Evolutionary conservation across 2,329 filamentous ascomycete species (phyloP).

Genomic region (Neopestalotiopsis sp.): DNA sequence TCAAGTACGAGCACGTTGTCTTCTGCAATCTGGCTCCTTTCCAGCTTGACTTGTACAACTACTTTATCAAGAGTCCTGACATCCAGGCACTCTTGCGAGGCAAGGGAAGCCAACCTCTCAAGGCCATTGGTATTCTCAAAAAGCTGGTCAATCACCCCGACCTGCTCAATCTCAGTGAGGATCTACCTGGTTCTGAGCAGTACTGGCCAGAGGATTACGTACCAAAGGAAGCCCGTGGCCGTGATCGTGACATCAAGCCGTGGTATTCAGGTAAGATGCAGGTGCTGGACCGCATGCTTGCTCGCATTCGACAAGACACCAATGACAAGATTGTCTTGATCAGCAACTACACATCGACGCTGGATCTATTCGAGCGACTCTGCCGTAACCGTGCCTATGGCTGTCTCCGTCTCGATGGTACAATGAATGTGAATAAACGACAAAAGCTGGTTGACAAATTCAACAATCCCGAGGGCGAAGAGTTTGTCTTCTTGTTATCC

Average conservation of each 20-base stretch:
- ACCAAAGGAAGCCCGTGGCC: slow-evolving; percentile 82
- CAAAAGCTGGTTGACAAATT: slow-evolving; percentile 98
- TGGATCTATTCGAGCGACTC: slow-evolving; percentile 91
- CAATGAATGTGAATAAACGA: slow-evolving; percentile 96
- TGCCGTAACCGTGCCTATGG: slow-evolving; percentile 88
- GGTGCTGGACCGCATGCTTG: slow-evolving; percentile 97
- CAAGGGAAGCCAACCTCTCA: slow-evolving; percentile 93
- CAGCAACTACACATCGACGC: slow-evolving; percentile 95
- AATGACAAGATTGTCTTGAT: slow-evolving; percentile 99
- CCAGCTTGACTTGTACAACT: slow-evolving; percentile 91
- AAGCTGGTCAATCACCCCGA: slow-evolving; percentile 99
- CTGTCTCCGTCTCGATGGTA: slow-evolving; percentile 87
- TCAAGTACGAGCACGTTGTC: slow-evolving; percentile 99
- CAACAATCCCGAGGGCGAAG: slow-evolving; percentile 87
- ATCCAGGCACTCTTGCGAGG: slow-evolving; percentile 91
- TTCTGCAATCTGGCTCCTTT: slow-evolving; percentile 96
- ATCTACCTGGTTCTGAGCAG: slow-evolving; percentile 85
- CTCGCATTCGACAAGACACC: slow-evolving; percentile 91
- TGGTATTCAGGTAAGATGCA: slow-evolving; percentile 99
- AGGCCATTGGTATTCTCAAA: slow-evolving; percentile 95
- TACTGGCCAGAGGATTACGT: slow-evolving; percentile 87
- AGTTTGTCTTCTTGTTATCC: slow-evolving; percentile 95
- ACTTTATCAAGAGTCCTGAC: slow-evolving; percentile 94
- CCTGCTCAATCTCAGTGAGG: slow-evolving; percentile 79
- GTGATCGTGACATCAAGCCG: slow-evolving; percentile 89